These are phyloP conservation scores for Botrytis squamosa DNA, from an alignment of 2,329 filamentous ascomycete species.

Conservation along the genomic window DNA sequence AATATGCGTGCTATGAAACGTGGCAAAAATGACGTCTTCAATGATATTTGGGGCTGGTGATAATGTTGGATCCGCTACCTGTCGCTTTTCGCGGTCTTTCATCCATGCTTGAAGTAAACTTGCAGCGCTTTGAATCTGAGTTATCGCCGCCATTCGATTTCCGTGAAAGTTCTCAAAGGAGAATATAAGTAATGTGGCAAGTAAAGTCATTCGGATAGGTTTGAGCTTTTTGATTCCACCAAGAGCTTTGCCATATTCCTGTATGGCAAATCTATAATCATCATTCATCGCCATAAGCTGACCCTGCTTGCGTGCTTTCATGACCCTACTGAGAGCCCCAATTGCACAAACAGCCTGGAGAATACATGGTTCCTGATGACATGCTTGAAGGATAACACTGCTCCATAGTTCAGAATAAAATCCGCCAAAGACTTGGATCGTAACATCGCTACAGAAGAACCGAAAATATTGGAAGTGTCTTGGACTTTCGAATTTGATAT, in stretches of 20 bases:
- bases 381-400: constrained; percentile 11
- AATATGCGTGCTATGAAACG: constrained; percentile 18
- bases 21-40: constrained; percentile 13
- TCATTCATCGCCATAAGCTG: background rate
- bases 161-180: constrained; percentile 19
- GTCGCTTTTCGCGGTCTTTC: constrained; percentile 13
- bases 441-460: constrained; percentile 19
- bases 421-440: background rate
- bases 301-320: constrained; percentile 8
- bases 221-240: constrained; percentile 2
- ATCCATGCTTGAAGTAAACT: constrained; percentile 17
- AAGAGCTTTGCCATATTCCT: constrained; percentile 17
- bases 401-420: constrained; percentile 15
- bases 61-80: background rate
- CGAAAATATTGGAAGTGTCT: constrained; percentile 13
- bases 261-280: constrained; percentile 17
- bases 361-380: constrained; percentile 12
- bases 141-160: constrained; percentile 1
- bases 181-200: constrained; percentile 14
- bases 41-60: constrained; percentile 19
- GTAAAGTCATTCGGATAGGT: constrained; percentile 12
- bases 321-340: constrained; percentile 15
- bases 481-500: constrained; percentile 8
- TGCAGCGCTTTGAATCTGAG: constrained; percentile 14
- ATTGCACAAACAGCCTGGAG: constrained; percentile 18